These are phyloP conservation scores for Kalmusia sp. DNA, from an alignment of 2,329 filamentous ascomycete species.

Conservation along the genomic window DNA sequence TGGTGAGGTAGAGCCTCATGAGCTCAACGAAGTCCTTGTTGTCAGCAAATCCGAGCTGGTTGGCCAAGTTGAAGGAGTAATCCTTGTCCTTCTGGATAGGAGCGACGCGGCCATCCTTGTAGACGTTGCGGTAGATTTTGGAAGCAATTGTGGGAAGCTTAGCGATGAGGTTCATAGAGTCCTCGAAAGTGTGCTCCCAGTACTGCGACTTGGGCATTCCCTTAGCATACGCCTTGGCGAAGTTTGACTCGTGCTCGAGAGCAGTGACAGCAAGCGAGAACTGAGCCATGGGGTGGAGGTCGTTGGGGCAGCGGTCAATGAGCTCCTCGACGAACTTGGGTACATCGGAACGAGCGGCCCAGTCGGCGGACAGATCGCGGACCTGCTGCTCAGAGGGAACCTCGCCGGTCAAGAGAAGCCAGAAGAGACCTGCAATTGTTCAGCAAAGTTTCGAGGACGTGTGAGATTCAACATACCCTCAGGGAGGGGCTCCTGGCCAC, in stretches of 20 bases:
- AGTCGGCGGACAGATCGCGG: conserved; percentile 96
- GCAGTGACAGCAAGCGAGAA: conserved; percentile 97
- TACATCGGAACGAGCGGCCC: conserved; percentile 95
- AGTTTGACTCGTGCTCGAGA: conserved; percentile 97
- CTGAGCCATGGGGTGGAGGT: conserved; percentile 99
- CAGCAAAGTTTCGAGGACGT: conserved; percentile 3
- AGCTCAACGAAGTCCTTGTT: conserved; percentile 98
- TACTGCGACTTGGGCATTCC: conserved; percentile 99
- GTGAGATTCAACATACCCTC: conserved; percentile 69
- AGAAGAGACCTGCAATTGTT: conserved; percentile 81
- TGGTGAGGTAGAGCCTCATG: conserved; percentile 98
- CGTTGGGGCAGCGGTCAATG: conserved; percentile 98
- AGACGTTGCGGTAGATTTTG: conserved; percentile 99
- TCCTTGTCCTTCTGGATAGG: conserved; percentile 98
- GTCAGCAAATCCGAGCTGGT: conserved; percentile 95
- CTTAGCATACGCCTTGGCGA: conserved; percentile 98
- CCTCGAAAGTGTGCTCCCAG: conserved; percentile 99
- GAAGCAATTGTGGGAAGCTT: conserved; percentile 98
- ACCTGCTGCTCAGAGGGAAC: conserved; percentile 98
- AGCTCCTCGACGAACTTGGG: conserved; percentile 99
- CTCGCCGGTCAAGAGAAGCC: conserved; percentile 98
- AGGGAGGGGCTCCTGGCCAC: conserved; percentile 94
- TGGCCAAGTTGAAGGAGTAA: conserved; percentile 98
- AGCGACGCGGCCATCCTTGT: conserved; percentile 99
- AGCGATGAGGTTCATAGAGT: conserved; percentile 99